A percentile compares a stretch with the other conserved stretches of the same genome.
These are phyloP conservation scores for Glonium stellatum DNA, from an alignment of 495 filamentous ascomycete genomes.

Conservation along the genomic window DNA sequence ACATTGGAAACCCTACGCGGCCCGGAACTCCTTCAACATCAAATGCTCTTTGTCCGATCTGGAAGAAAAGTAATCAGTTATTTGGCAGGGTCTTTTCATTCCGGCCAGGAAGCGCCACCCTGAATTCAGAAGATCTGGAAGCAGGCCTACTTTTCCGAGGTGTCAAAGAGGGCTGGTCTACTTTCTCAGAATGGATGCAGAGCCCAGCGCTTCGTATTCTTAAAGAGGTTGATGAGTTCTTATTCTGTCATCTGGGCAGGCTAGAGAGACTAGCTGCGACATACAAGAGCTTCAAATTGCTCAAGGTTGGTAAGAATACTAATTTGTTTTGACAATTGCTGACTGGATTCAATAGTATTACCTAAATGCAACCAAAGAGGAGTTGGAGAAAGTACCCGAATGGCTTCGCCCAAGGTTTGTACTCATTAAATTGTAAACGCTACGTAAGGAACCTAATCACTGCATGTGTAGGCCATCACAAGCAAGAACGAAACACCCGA, in stretches of 20 bases:
- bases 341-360: slow-evolving; percentile 11
- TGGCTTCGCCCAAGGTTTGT: slow-evolving; percentile 15
- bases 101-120: slow-evolving; percentile 8
- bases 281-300: slow-evolving; percentile 24
- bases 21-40: background rate
- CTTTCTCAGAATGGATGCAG: slow-evolving; percentile 19
- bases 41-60: slow-evolving; percentile 14
- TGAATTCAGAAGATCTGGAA: slow-evolving; percentile 14
- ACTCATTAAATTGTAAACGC: too few species aligned
- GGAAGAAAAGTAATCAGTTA: slow-evolving; percentile 9
- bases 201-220: slow-evolving; percentile 15
- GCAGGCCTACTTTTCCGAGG: slow-evolving; percentile 18
- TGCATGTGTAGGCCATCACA: slow-evolving; percentile 4
- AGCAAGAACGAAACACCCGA: slow-evolving; percentile 16
- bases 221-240: slow-evolving; percentile 20
- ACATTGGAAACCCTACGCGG: slow-evolving; percentile 14
- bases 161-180: slow-evolving; percentile 17
- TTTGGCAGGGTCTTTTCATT: slow-evolving; percentile 8
- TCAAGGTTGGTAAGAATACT: slow-evolving; percentile 7
- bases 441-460: too few species aligned
- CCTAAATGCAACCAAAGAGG: slow-evolving; percentile 16
- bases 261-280: slow-evolving; percentile 17
- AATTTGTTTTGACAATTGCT: background rate
- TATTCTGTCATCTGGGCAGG: slow-evolving; percentile 10
- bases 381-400: slow-evolving; percentile 16